Evolutionary conservation across 108 stramenopile genomes (phyloP).

Genomic region (Stephanodiscus triporus): DNA sequence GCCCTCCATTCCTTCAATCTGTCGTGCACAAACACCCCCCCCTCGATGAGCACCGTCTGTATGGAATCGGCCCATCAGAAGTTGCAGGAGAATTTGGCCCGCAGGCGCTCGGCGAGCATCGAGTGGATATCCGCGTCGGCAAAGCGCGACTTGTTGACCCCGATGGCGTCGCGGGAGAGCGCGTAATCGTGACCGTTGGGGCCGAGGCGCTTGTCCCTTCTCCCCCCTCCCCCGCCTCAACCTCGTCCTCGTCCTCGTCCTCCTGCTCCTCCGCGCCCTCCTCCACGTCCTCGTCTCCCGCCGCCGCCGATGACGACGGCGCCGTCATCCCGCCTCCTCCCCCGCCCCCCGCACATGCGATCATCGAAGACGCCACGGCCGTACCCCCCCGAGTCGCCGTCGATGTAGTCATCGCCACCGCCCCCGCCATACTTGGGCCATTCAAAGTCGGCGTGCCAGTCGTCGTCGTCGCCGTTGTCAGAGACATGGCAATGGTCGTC

Average conservation of each 20-base stretch:
- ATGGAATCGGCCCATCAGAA: conserved; percentile 64
- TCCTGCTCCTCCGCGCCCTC: conserved; percentile 17
- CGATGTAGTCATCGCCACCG: too few species aligned
- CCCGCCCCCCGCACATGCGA: too few species aligned
- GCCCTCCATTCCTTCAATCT: conserved; percentile 64
- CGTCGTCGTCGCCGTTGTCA: too few species aligned
- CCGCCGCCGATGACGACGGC: conserved; percentile 11
- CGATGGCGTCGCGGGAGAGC: conserved; percentile 34
- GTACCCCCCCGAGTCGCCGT: too few species aligned
- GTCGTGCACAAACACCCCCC: conserved; percentile 66
- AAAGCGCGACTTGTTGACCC: conserved; percentile 28
- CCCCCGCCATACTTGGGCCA: too few species aligned
- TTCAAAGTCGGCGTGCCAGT: too few species aligned
- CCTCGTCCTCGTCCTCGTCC: conserved; percentile 3
- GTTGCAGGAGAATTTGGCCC: conserved; percentile 56
- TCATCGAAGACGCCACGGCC: too few species aligned
- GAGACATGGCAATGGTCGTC: too few species aligned
- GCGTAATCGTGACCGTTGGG: conserved; percentile 73
- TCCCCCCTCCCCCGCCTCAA: conserved; percentile 4
- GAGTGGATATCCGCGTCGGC: conserved; percentile 54
- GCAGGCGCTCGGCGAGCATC: conserved; percentile 57
- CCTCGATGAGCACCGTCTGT: conserved; percentile 48
- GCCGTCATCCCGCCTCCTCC: conserved; percentile 15
- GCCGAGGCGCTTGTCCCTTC: conserved; percentile 44
- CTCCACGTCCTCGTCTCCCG: conserved; percentile 18